Percentiles rank a stretch among this genome's conserved stretches.
These are phyloP conservation scores for Vicia villosa DNA, from an alignment of 306 rosid genomes.

Conservation along the genomic window DNA sequence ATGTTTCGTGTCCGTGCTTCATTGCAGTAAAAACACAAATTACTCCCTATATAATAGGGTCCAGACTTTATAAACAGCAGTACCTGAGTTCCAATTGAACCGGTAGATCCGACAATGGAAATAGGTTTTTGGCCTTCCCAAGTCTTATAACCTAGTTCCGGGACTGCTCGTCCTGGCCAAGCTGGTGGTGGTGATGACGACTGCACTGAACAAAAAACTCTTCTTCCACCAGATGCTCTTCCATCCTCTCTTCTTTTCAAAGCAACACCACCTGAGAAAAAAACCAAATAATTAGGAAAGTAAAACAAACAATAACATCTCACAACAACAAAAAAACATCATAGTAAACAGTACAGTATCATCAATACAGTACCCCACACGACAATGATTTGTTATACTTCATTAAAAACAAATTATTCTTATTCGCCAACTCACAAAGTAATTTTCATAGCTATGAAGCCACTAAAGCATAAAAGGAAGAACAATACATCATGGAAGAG, in stretches of 20 bases:
- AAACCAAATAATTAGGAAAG: neutral
- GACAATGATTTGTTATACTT: too few relatives aligned
- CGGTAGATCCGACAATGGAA: constrained; percentile 85
- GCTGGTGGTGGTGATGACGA: constrained; percentile 78
- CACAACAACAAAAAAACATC: neutral
- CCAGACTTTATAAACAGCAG: neutral
- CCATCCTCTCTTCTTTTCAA: constrained; percentile 62
- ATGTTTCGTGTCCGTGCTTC: too few relatives aligned
- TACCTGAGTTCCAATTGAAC: constrained; percentile 99
- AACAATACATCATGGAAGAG: too few relatives aligned
- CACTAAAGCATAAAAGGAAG: too few relatives aligned
- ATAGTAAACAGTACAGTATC: neutral
- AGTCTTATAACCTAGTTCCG: constrained; percentile 50
- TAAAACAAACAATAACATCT: constrained; percentile 22
- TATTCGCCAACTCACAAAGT: too few relatives aligned
- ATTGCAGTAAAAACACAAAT: neutral
- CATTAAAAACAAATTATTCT: too few relatives aligned
- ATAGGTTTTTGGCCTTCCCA: constrained; percentile 97
- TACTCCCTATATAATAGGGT: neutral
- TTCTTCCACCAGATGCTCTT: constrained; percentile 43
- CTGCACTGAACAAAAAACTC: constrained; percentile 64
- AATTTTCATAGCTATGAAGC: too few relatives aligned
- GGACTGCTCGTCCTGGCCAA: constrained; percentile 92
- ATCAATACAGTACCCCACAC: constrained; percentile 8
- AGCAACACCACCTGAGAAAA: constrained; percentile 54